Evolutionary conservation across 306 rosid genomes (phyloP).

Genomic region (Sicyos edulis): DNA sequence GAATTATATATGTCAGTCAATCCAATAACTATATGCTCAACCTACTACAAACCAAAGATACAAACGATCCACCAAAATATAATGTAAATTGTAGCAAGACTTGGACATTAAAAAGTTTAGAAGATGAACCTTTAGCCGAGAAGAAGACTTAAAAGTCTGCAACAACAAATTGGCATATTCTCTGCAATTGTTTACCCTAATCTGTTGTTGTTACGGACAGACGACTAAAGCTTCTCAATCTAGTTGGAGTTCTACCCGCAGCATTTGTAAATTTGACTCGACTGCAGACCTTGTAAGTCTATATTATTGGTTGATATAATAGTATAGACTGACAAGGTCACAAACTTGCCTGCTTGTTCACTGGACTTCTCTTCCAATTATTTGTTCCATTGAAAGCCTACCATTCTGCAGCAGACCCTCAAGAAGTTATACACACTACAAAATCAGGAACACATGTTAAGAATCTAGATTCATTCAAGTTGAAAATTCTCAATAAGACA

Average conservation of each 20-base stretch:
- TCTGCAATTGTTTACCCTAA: not conserved
- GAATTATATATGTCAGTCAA: no score
- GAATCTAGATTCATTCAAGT: conserved; percentile 10
- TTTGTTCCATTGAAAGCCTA: conserved; percentile 63
- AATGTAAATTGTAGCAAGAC: no score
- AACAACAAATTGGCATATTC: no score
- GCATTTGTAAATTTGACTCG: conserved; percentile 58
- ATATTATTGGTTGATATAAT: no score
- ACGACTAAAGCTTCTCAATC: conserved; percentile 39
- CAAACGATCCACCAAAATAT: no score
- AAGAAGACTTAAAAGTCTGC: no score
- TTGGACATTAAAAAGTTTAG: no score
- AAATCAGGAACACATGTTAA: conserved; percentile 20
- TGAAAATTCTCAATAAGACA: conserved; percentile 23
- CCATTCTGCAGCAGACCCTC: conserved; percentile 83
- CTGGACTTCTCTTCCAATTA: conserved; percentile 51
- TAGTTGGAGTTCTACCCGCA: conserved; percentile 43
- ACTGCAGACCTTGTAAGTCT: conserved; percentile 43
- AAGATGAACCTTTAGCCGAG: no score
- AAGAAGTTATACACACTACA: conserved; percentile 55
- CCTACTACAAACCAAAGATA: no score
- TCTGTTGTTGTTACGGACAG: conserved; percentile 22
- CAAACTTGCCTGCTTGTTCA: conserved; percentile 47
- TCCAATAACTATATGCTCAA: no score
- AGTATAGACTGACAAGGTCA: no score